A percentile compares a stretch with the other conserved stretches of the same genome.
phyloP scores from a whole-genome alignment of 495 filamentous ascomycete genomes.

The Friedmanniomyces endolithicus region DNA sequence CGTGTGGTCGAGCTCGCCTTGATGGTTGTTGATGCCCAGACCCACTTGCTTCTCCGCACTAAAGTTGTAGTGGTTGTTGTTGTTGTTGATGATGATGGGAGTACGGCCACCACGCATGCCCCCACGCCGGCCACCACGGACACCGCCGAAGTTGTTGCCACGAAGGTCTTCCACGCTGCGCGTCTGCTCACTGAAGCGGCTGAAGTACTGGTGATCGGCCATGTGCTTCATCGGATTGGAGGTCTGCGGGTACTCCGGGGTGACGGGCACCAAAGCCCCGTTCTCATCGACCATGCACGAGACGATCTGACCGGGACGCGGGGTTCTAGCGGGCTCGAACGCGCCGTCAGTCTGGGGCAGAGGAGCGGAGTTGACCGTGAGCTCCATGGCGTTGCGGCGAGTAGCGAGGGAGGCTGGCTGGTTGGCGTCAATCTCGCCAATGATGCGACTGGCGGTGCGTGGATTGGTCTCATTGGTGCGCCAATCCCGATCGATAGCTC shows the following conservation, averaged over 20 bases:
- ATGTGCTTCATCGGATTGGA: not conserved
- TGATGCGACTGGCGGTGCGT: not conserved
- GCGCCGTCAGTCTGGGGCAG: not conserved
- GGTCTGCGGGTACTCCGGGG: not conserved
- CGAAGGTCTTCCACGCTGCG: not conserved
- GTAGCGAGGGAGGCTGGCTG: not conserved
- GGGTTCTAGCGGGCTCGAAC: not conserved
- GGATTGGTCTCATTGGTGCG: not conserved
- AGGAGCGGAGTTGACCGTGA: not conserved
- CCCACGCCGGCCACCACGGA: not conserved
- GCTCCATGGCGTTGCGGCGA: not conserved
- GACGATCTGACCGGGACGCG: not conserved
- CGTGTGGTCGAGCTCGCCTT: not conserved
- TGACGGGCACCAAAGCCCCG: not conserved
- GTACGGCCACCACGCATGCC: not conserved
- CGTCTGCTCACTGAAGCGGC: not conserved
- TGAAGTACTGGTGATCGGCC: not conserved
- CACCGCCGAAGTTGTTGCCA: not conserved
- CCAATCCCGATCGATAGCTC: not conserved
- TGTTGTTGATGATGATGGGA: not conserved
- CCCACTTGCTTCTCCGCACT: not conserved
- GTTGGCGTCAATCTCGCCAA: not conserved
- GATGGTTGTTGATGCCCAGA: not conserved
- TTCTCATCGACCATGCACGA: not conserved
- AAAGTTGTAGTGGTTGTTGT: not conserved